Evolutionary conservation across 768 basidiomycete species (phyloP).

Genomic region (Suillus variegatus): DNA sequence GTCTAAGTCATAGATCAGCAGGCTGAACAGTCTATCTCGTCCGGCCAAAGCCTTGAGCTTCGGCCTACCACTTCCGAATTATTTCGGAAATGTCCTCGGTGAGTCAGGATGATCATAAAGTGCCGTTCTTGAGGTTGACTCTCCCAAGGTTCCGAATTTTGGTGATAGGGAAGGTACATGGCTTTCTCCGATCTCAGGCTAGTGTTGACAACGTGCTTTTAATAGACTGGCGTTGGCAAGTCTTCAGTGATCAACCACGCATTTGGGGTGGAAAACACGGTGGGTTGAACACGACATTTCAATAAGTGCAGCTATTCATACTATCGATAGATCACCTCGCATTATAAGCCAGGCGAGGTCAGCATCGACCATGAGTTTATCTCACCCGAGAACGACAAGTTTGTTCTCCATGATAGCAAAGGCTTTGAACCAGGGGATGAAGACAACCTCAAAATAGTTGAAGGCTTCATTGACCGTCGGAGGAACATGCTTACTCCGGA

Average conservation of each 20-base stretch:
- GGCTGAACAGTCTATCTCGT: neutral
- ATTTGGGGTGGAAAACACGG: neutral
- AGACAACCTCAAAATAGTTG: constrained; percentile 10
- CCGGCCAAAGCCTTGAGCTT: neutral
- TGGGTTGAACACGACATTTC: neutral
- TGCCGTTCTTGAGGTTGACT: neutral
- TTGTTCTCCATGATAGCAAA: constrained; percentile 19
- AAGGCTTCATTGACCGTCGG: constrained; percentile 13
- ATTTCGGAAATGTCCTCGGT: neutral
- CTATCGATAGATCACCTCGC: neutral
- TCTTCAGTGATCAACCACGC: neutral
- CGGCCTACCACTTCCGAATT: neutral
- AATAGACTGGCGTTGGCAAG: neutral
- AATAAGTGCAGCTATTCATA: neutral
- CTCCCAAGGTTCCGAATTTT: neutral
- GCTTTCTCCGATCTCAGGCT: neutral
- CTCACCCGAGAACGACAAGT: constrained; percentile 8
- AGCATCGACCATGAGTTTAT: constrained; percentile 12
- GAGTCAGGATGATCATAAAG: neutral
- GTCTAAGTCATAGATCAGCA: neutral
- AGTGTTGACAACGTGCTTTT: neutral
- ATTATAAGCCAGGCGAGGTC: constrained; percentile 8
- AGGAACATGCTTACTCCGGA: neutral
- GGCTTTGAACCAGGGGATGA: constrained; percentile 18
- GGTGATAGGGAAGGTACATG: neutral